phyloP scores from a whole-genome alignment of 1,284 basidiomycete genomes.

The Cutaneotrichosporon spelunceum region DNA sequence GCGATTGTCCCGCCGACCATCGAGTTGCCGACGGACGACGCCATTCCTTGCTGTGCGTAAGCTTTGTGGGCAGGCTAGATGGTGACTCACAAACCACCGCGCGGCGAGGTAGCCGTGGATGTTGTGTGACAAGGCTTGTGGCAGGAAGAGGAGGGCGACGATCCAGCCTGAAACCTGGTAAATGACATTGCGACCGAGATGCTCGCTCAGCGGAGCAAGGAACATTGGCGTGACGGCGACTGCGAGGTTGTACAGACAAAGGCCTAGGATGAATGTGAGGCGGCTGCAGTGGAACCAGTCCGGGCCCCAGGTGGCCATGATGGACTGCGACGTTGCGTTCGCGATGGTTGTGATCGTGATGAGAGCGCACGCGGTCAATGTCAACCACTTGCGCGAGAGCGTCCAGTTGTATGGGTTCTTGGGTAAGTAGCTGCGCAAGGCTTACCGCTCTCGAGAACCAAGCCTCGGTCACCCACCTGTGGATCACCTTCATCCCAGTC shows the following conservation, averaged over 20 bases:
- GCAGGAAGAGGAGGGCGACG: conserved; percentile 42
- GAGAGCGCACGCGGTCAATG: conserved; percentile 27
- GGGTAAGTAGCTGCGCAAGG: not conserved
- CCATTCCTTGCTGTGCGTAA: conserved; percentile 34
- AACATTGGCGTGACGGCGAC: conserved; percentile 42
- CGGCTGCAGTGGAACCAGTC: conserved; percentile 30
- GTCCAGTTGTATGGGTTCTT: conserved; percentile 46
- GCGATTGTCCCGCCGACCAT: conserved; percentile 50
- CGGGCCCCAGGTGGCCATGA: conserved; percentile 32
- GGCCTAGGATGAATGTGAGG: conserved; percentile 26
- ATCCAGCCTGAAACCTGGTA: conserved; percentile 40
- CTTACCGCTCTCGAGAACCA: not conserved
- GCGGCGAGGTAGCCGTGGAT: conserved; percentile 41
- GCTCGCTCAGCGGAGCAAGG: conserved; percentile 45
- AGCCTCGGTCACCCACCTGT: conserved; percentile 29
- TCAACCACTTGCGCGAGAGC: conserved; percentile 28
- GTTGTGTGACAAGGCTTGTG: conserved; percentile 40
- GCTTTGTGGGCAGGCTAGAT: not conserved
- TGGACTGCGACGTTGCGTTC: conserved; percentile 29
- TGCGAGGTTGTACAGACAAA: conserved; percentile 34
- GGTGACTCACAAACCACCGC: conserved; percentile 35
- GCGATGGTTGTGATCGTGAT: conserved; percentile 27
- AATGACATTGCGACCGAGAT: conserved; percentile 40
- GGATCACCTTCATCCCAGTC: conserved; percentile 40
- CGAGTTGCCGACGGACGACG: conserved; percentile 37